Evolutionary conservation across 108 stramenopile species (phyloP), one percentile per base, ranked within the genome.

Genomic region (Conticribra weissflogii): DNA sequence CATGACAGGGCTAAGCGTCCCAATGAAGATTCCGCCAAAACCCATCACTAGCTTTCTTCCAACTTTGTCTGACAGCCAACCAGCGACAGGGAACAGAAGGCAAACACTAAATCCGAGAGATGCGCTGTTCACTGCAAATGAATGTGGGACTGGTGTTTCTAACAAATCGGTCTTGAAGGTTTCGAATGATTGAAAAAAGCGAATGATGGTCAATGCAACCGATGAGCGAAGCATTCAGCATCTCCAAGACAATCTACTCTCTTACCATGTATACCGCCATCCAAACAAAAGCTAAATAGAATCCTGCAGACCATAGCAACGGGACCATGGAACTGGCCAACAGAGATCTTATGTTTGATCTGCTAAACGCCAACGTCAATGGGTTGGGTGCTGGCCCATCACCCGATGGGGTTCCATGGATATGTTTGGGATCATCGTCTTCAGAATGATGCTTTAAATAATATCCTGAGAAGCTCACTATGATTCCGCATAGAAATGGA

Each of bases 281-380:
- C 91, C 91, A 92, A 19, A 92, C 88, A 71, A 89, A 89, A 0
- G 75, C 67, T 12, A 92, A 31, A 48, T 89, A 92, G 36, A 89
- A 86, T 21, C 85, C 85, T 9, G 73, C 71, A 34, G 76, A 59
- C 88, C 91, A 89, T 15, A 89, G 29, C 58, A 87, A 72, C 4
- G 88, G 83, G 3, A 89, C 85, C 76, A 86, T 56, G 7, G 77
- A 34, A 31, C 76, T 63, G 1, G 86, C 76, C 46, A 88, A 30
- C 3, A 88, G 62, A 16, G 85, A 60, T 46, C 81, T 67, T 18
- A 81, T 59, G 66, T 86, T 89, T 3, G 70, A 53, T 47, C 54
- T 57, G 8, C 78, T 61, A 34, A 92, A 83, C 12, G 88, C 91
- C 12, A 81, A 30, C 29, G 55, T 47, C 2, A 89, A 74, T 53